Base-by-base conservation (phyloP, 1,139 yeast genomes). In the Sugiyamaella pinicola region DNA sequence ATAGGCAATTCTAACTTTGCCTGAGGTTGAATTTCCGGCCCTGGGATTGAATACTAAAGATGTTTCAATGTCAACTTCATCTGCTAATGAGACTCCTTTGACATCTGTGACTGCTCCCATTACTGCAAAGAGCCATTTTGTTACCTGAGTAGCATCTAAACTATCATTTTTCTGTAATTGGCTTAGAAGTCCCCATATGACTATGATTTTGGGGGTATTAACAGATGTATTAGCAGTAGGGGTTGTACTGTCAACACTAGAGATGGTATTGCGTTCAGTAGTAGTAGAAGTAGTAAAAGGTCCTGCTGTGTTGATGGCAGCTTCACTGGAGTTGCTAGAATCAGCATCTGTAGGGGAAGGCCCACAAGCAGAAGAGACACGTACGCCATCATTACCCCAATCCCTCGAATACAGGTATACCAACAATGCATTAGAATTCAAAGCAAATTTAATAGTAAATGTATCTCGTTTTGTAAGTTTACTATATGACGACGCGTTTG, bases 101-200 rank as follows among this genome's bases (percentile, higher is more conserved):
- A 34, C 29, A 8, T 31, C 17, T 2, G 31, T 18, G 2, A 42
- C 18, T 1, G 51, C 42, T 29, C 49, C 52, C 41, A 47, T 13
- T 15, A 53, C 38, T 2, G 37, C 38, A 28, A 48, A 53, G n/a
- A 53, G 37, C 45, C 39, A 37, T 39, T 47, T 53, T 8, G 33
- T 42, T 8, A 50, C 35, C 12, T 28, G 33, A 18, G 35, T 15
- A 2, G 51, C 54, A 39, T 47, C 44, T 17, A 53, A 31, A 5
- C 22, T 24, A 12, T 44, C 54, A 28, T 53, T 44, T 10, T n/a
- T 19, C 18, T 22, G 29, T 45, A 53, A 34, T 19, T 47, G 54
- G 17, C 28, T 21, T 10, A 53, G 15, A 12, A 47, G 35, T 7
- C 56, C 56, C 56, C 56, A 53, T 3, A 53, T 19, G 9, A 47